Base-by-base conservation (phyloP, 495 filamentous ascomycete species). In the Annulohypoxylon maeteangense region DNA sequence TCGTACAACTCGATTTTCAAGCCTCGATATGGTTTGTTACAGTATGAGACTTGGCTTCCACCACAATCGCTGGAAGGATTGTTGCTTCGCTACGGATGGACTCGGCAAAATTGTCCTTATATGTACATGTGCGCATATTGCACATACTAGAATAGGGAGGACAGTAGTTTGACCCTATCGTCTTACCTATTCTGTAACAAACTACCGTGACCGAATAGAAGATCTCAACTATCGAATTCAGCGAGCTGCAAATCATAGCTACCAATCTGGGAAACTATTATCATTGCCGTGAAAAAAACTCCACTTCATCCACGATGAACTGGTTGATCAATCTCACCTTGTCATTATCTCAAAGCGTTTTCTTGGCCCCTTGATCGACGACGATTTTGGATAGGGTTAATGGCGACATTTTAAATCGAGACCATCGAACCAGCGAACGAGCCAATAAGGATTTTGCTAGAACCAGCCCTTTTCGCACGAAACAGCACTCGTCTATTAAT, bases 141-240 rank as follows among this genome's bases (percentile, higher is more conserved):
- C 23, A 18, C 38, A 59, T 22, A 45, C 65, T 50, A 20, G 32
- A 64, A 47, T 60, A 64, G 69, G 64, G 68, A 71, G 51, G 62
- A 62, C 57, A 31, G 38, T 47, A 45, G 12, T 34, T 48, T 56
- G 53, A 56, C 18, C 60, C 23, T 64, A 57, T 40, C 29, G 40
- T 61, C 36, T 54, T 67, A 42, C 63, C 58, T 67, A 54, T 67
- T 63, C 29, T 20, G 47, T 67, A 63, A 25, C 45, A 53, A 62
- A 53, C 42, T 14, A 29, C 44, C 40, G 42, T 29, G 14, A 51
- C 44, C 38, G 29, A 62, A 14, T 18, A 55, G 27, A 59, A 57
- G 38, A 57, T 62, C 61, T 61, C 57, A 34, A 59, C 32, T 4
- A 31, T 70, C 34, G 10, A 50, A 6, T 55, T 25, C 31, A 20